phyloP scores from a whole-genome alignment of 106 monocot genomes.

The Vanilla planifolia region DNA sequence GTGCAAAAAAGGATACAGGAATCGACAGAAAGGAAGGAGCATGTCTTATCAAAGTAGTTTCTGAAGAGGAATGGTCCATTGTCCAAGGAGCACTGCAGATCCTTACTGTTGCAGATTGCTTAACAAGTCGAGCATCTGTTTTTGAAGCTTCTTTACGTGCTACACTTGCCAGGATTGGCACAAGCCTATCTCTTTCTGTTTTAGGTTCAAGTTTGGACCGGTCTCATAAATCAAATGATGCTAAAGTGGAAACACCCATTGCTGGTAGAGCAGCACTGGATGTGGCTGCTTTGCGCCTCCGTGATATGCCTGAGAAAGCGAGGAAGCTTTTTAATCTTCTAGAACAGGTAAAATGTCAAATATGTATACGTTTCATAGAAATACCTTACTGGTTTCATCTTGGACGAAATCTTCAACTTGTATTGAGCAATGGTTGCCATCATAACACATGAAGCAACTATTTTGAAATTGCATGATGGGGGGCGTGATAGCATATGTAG shows the following conservation, averaged over 20 bases:
- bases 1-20: conserved; percentile 57
- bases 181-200: conserved; percentile 57
- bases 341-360: conserved; percentile 62
- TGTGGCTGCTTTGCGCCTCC: conserved; percentile 72
- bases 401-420: too few species aligned
- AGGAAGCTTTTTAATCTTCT: conserved; percentile 86
- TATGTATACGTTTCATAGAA: not conserved
- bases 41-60: conserved; percentile 62
- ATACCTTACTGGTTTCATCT: not conserved
- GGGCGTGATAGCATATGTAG: too few species aligned
- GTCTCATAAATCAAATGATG: conserved; percentile 21
- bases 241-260: conserved; percentile 26
- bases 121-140: conserved; percentile 83
- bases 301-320: conserved; percentile 72
- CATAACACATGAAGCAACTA: too few species aligned
- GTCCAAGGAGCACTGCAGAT: conserved; percentile 97
- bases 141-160: conserved; percentile 96
- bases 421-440: too few species aligned
- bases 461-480: too few species aligned
- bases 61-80: conserved; percentile 99
- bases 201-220: conserved; percentile 47
- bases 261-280: conserved; percentile 63
- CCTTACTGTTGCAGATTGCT: conserved; percentile 92
- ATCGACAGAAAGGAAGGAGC: conserved; percentile 54
- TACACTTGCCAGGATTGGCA: conserved; percentile 87